Evolutionary conservation across 257 asterid species (phyloP), one percentile per base, ranked within the genome.

Genomic region (Rauvolfia tetraphylla): DNA sequence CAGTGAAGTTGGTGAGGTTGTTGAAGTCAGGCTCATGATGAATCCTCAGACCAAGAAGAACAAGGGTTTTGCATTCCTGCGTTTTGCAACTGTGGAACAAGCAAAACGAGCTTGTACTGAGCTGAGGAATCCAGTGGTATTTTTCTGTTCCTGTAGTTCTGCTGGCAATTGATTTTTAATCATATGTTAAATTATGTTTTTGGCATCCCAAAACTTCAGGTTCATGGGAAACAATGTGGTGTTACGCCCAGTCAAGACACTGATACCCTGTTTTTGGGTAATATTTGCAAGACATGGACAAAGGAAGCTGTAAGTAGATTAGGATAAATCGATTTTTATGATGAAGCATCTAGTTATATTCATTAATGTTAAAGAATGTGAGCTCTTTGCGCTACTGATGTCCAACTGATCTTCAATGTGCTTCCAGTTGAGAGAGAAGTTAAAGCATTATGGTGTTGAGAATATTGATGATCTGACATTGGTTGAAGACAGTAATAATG

Each of bases 231-330:
- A 89, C 93, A 90, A 80, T 95, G 99, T 80, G 99, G 99, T 83
- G 95, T 93, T 79, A 87, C 93, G 67, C 98, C 99, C 51, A 93
- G 99, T 84, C 98, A 95, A 78, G 99, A 95, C 87, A 95, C 95
- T 82, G 99, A 95, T 81, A 95, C 99, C 71, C 88, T 95, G 42
- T 95, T 95, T 82, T 82, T 95, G 83, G 99, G 99, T 71, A 95
- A 95, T 86, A 85, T 93, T 84, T 90, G 95, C 97, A 91, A 86
- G 87, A 82, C 97, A 74, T 95, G 99, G 98, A 90, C 97, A 70
- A 91, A 84, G 87, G 97, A 88, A 83, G 88, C 92, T 81, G 99
- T 95, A 93, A 93, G 97, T 91, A 71, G 85, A 84, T 73, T 39
- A 68, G 49, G 66, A 76, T 59, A 57, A 34, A 68, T 59, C 48